These are phyloP conservation scores for Debaryomyces robertsiae DNA, from an alignment of 1,139 yeast genomes.

Conservation along the genomic window DNA sequence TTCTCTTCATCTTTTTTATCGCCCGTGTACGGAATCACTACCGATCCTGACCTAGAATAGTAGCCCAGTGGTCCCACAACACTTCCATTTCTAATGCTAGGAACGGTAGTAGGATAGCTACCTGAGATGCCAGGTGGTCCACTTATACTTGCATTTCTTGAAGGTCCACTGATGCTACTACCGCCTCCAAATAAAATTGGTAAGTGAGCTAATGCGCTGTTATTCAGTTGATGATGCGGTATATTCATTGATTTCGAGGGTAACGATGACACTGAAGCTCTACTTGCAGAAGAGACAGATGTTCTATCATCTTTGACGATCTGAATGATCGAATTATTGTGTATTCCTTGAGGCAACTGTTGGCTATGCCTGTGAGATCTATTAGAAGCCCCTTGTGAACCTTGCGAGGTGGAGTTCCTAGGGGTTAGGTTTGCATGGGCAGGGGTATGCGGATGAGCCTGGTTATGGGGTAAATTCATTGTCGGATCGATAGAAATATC, in stretches of 20 bases:
- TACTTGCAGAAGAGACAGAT: constrained; percentile 34
- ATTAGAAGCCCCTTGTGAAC: constrained; percentile 4
- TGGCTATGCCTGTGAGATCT: constrained; percentile 4
- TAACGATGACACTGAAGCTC: constrained; percentile 47
- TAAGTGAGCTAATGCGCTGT: constrained; percentile 44
- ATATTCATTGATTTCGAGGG: constrained; percentile 53
- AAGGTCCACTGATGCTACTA: constrained; percentile 46
- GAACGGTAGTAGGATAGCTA: constrained; percentile 28
- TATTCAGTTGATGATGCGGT: constrained; percentile 50
- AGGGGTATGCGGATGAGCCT: constrained; percentile 39
- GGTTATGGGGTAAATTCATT: constrained; percentile 51
- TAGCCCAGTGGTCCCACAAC: constrained; percentile 41
- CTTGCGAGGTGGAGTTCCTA: constrained; percentile 34
- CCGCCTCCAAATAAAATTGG: constrained; percentile 49
- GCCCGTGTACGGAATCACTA: constrained; percentile 42
- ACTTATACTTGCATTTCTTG: constrained; percentile 44
- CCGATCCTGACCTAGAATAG: constrained; percentile 48
- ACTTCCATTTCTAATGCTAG: constrained; percentile 47
- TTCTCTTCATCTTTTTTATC: constrained; percentile 35
- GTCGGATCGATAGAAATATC: constrained; percentile 51
- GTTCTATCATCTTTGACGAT: constrained; percentile 44
- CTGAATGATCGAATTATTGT: constrained; percentile 48
- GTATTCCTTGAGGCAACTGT: constrained; percentile 17
- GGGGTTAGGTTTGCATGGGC: constrained; percentile 36
- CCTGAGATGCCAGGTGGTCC: constrained; percentile 29